Conservation (phyloP, 2,329 filamentous ascomycete species). For the Elsinoe necatrix region DNA sequence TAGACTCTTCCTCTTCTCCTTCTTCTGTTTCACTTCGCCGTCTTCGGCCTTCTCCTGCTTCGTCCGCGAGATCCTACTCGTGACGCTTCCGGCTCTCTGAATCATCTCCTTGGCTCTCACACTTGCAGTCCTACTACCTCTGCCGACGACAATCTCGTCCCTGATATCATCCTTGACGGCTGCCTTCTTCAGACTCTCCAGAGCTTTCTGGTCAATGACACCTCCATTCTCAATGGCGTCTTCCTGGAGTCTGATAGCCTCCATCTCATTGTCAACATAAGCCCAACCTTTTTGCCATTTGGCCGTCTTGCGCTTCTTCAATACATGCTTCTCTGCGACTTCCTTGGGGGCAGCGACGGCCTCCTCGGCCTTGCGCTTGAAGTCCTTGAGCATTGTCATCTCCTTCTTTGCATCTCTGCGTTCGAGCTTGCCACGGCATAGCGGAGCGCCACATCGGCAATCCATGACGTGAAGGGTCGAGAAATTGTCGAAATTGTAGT, state of each 20-base stretch:
- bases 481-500: conserved; percentile 65
- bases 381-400: conserved; percentile 17
- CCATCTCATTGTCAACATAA: conserved; percentile 17
- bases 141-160: not conserved
- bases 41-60: not conserved
- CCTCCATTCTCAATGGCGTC: conserved; percentile 18
- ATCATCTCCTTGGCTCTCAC: conserved; percentile 8
- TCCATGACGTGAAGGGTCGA: conserved; percentile 55
- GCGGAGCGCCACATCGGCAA: conserved; percentile 51
- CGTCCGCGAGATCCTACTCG: not conserved
- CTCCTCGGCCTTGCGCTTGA: conserved; percentile 11
- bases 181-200: conserved; percentile 7
- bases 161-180: not conserved
- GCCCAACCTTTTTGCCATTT: conserved; percentile 18
- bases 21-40: conserved; percentile 5
- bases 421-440: conserved; percentile 52
- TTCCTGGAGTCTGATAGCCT: conserved; percentile 15
- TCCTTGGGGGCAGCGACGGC: conserved; percentile 1
- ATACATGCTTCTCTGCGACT: conserved; percentile 14
- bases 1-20: conserved; percentile 9
- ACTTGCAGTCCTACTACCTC: conserved; percentile 12
- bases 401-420: conserved; percentile 38
- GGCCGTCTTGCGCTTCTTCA: conserved; percentile 20
- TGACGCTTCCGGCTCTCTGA: not conserved
- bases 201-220: conserved; percentile 3